These are phyloP conservation scores for Fusarium fracticaudum DNA, from an alignment of 2,329 filamentous ascomycete genomes.

Conservation along the genomic window DNA sequence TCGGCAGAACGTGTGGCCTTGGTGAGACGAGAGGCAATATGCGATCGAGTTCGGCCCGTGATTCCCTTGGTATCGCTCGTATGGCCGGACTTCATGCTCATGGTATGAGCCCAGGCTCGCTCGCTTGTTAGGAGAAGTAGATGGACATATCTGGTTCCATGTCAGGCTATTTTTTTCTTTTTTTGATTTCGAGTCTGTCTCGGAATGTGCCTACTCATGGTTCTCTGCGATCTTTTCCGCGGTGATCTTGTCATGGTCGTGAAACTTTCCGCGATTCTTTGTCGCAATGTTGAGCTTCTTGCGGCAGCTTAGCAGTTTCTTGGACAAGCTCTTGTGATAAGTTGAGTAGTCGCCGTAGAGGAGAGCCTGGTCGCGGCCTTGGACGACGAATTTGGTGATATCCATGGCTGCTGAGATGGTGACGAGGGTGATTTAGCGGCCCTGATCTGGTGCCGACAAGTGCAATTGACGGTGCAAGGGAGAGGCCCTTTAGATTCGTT, in stretches of 20 bases:
- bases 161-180: conserved; percentile 26
- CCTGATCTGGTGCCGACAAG: not conserved
- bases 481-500: not conserved
- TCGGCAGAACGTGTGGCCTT: conserved; percentile 80
- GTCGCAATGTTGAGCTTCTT: conserved; percentile 87
- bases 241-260: conserved; percentile 74
- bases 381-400: conserved; percentile 85
- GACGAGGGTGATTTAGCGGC: not conserved
- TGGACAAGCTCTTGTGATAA: conserved; percentile 82
- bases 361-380: conserved; percentile 82
- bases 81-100: conserved; percentile 90
- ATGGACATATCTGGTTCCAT: conserved; percentile 70
- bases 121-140: conserved; percentile 88
- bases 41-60: conserved; percentile 80
- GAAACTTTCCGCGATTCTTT: conserved; percentile 87
- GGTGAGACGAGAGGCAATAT: conserved; percentile 86
- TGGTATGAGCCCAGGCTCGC: conserved; percentile 93
- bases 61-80: conserved; percentile 83
- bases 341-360: conserved; percentile 88
- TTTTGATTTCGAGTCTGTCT: not conserved
- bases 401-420: conserved; percentile 69
- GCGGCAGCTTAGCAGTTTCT: conserved; percentile 82
- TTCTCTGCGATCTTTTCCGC: conserved; percentile 79
- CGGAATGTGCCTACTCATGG: conserved; percentile 69
- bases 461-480: not conserved